Evolutionary conservation across 208 protist genomes (phyloP).

Genomic region (Ichthyophonus hoferi): DNA sequence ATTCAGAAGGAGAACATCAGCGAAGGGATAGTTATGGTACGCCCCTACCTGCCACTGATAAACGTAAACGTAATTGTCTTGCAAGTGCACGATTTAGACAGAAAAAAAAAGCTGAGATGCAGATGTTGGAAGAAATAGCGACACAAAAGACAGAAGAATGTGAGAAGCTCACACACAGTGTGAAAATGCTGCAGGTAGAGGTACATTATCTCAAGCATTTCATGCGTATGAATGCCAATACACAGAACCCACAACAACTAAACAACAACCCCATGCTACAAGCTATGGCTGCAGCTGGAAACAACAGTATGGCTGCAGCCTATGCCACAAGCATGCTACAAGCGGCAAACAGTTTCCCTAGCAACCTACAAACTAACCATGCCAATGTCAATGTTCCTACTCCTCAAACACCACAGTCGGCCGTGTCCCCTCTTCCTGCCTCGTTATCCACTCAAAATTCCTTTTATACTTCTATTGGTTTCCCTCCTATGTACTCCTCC

Average conservation of each 20-base stretch:
- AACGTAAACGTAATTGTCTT: slow-evolving; percentile 22
- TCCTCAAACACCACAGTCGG: too few species aligned
- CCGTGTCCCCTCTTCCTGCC: too few species aligned
- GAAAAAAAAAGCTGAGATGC: slow-evolving; percentile 38
- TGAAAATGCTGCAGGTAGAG: slow-evolving; percentile 14
- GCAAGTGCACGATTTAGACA: slow-evolving; percentile 38
- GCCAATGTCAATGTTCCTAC: too few species aligned
- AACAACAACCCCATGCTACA: background rate
- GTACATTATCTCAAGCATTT: background rate
- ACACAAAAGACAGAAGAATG: slow-evolving; percentile 33
- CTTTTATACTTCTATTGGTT: too few species aligned
- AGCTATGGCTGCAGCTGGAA: background rate
- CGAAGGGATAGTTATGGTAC: background rate
- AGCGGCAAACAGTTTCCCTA: too few species aligned
- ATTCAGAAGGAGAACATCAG: background rate
- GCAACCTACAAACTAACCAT: too few species aligned
- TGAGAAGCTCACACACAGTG: background rate
- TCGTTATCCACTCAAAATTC: too few species aligned
- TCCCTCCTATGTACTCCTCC: too few species aligned
- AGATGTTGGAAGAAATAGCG: slow-evolving; percentile 35
- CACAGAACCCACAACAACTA: background rate
- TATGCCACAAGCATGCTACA: too few species aligned
- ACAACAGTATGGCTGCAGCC: background rate
- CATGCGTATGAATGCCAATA: background rate
- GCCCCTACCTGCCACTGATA: background rate